Conservation (phyloP, 73 alveolate species). For the Paramecium bursaria region DNA sequence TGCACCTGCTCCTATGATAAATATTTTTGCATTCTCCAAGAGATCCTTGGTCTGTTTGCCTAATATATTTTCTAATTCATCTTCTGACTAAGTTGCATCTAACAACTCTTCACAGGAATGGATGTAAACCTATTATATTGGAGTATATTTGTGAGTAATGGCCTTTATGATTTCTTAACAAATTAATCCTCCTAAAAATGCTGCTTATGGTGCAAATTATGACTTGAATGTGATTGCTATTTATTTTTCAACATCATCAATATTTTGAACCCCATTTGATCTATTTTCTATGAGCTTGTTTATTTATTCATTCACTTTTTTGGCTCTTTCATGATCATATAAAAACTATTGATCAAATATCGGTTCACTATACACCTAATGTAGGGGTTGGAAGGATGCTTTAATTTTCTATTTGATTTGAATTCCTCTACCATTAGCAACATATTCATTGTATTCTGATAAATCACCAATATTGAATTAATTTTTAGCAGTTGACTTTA, state of each 20-base stretch:
- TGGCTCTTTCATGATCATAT: constrained; percentile 5
- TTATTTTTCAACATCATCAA: background rate
- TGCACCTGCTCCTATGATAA: constrained; percentile 98
- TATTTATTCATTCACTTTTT: background rate
- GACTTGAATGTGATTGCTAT: constrained; percentile 36
- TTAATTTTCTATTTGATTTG: constrained; percentile 24
- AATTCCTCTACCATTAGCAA: constrained; percentile 60
- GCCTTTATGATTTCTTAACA: constrained; percentile 95
- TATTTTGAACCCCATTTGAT: background rate
- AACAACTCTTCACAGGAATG: constrained; percentile 71
- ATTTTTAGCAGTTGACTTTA: background rate
- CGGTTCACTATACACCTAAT: constrained; percentile 1
- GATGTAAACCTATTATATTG: constrained; percentile 80
- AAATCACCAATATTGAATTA: constrained; percentile 10
- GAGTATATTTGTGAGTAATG: constrained; percentile 92
- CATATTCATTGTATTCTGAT: constrained; percentile 4
- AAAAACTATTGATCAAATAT: constrained; percentile 52
- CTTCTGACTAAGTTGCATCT: constrained; percentile 3
- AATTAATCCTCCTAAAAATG: constrained; percentile 93
- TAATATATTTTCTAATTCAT: constrained; percentile 69
- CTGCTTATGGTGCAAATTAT: constrained; percentile 88
- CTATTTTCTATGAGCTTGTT: background rate
- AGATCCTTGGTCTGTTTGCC: constrained; percentile 81
- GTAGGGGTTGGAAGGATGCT: constrained; percentile 1
- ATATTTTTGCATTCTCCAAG: constrained; percentile 72